Evolutionary conservation across 495 filamentous ascomycete genomes (phyloP), one percentile per base, ranked within the genome.

Genomic region (Astrocystis sublimbata): DNA sequence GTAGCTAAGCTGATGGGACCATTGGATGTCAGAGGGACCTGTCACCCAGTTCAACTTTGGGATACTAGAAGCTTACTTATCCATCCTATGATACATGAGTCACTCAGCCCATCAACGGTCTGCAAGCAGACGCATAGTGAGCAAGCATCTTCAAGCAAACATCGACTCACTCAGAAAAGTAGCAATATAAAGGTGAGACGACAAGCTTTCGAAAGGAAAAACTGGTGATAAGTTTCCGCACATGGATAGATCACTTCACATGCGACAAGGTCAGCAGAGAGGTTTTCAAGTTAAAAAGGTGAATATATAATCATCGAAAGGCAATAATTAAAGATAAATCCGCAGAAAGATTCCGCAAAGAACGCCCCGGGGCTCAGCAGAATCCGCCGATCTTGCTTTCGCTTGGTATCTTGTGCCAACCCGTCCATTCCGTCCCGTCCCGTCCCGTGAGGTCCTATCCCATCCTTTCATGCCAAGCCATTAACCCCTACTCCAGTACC

Each of bases 291-390:
- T 50, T 24, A 15, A 47, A 31, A 31, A 35, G 8, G 50, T 43
- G 35, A 58, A 15, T 50, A n/a, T 46, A 38, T 62, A 42, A 55
- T 33, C 60, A 19, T 43, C 17, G 50, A 54, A 55, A 28, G 45
- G 50, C 21, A 55, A 54, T 42, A 38, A 54, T 55, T 26, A 41
- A 26, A 46, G 13, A 23, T n/a, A 46, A 28, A n/a, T n/a, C n/a
- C n/a, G n/a, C n/a, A n/a, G n/a, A 17, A 35, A 52, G 26, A 33
- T 23, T 52, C 49, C 49, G 17, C 49, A 52, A 33, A n/a, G n/a
- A 52, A 52, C 49, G 49, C 49, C 49, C 21, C 6, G 5, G 9
- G 49, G 24, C 15, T 30, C 10, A n/a, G n/a, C n/a, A n/a, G 15
- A 51, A 51, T 13, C 4, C 41, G n/a, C 23, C 19, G 21, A 26